Conservation (phyloP, 2,329 filamentous ascomycete genomes). For the Botrytis porri region DNA sequence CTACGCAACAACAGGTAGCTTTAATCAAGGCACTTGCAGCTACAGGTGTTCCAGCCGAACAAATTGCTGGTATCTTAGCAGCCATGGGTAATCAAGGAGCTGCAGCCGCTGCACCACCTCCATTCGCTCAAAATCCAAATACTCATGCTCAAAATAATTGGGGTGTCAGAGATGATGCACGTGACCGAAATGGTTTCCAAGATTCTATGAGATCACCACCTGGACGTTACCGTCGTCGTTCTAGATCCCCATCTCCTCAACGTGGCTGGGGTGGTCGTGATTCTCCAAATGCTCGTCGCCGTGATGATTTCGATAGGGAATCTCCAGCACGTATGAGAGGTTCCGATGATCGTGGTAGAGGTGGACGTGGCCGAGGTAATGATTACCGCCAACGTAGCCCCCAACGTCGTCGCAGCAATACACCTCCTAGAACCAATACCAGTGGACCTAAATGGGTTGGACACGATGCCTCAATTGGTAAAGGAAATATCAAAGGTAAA, state of each 20-base stretch:
- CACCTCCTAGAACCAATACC: slow-evolving; percentile 47
- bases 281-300: slow-evolving; percentile 46
- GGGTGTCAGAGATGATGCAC: slow-evolving; percentile 44
- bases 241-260: slow-evolving; percentile 76
- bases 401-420: slow-evolving; percentile 63
- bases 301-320: slow-evolving; percentile 64
- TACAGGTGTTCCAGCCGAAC: slow-evolving; percentile 73
- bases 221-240: slow-evolving; percentile 54
- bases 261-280: slow-evolving; percentile 66
- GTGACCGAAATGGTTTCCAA: slow-evolving; percentile 54
- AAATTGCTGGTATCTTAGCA: slow-evolving; percentile 56
- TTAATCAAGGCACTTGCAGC: slow-evolving; percentile 72
- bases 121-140: slow-evolving; percentile 31
- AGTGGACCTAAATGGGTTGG: slow-evolving; percentile 71
- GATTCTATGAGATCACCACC: slow-evolving; percentile 59
- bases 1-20: slow-evolving; percentile 67
- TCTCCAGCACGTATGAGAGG: slow-evolving; percentile 60
- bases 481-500: slow-evolving; percentile 73
- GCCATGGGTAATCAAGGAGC: slow-evolving; percentile 34
- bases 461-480: slow-evolving; percentile 70
- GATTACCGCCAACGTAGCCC: slow-evolving; percentile 91
- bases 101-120: slow-evolving; percentile 33
- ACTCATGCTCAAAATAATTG: slow-evolving; percentile 44
- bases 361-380: slow-evolving; percentile 51
- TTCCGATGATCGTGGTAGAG: slow-evolving; percentile 50